Conservation (phyloP, 176 grass and related monocot species). For the Triticum turgidum region DNA sequence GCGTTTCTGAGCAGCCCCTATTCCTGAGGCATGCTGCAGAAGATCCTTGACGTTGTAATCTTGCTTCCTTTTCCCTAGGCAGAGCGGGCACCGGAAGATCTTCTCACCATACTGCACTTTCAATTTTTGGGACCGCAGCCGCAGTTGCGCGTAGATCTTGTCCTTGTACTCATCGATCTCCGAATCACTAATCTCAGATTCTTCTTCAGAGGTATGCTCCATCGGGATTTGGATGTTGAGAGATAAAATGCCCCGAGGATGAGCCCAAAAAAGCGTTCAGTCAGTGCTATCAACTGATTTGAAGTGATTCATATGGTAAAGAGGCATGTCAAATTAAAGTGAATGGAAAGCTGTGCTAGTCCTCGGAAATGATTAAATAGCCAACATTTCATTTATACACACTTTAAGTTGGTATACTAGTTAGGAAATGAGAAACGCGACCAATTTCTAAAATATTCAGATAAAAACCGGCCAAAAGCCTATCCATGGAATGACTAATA, state of each 20-base stretch:
- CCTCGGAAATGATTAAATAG: neutral
- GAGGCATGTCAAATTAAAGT: too few relatives aligned
- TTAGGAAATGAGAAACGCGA: neutral
- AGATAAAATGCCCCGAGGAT: neutral
- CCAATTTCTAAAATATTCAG: neutral
- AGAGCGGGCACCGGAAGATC: constrained; percentile 67
- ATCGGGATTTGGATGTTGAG: constrained; percentile 26
- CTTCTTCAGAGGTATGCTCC: constrained; percentile 47
- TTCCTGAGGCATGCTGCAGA: constrained; percentile 70
- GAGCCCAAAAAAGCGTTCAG: neutral
- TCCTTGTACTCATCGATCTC: constrained; percentile 55
- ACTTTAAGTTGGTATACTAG: neutral
- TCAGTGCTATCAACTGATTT: neutral
- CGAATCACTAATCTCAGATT: constrained; percentile 68
- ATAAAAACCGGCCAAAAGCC: neutral
- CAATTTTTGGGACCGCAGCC: constrained; percentile 27
- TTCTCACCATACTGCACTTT: constrained; percentile 49
- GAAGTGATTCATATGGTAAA: neutral
- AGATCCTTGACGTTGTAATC: constrained; percentile 61
- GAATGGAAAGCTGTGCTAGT: too few relatives aligned
- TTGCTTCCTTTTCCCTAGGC: constrained; percentile 68
- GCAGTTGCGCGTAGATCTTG: constrained; percentile 32
- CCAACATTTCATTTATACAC: neutral
- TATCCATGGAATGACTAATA: neutral
- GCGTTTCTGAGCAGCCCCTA: constrained; percentile 57